phyloP scores from a whole-genome alignment of 2,329 filamentous ascomycete species.

The Hymenoscyphus albidus region DNA sequence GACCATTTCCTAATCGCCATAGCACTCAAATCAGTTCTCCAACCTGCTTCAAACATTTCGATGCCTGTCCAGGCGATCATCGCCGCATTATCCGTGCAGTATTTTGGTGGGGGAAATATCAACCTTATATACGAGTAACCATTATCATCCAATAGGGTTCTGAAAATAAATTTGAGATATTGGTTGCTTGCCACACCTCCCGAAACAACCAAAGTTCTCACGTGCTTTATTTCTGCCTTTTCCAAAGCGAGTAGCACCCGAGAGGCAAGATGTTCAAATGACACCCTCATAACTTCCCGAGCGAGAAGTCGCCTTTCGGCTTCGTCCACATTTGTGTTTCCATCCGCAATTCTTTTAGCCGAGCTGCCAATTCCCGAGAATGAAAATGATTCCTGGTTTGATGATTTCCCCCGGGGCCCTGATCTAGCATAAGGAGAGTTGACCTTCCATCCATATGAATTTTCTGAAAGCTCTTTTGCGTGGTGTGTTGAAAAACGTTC shows the following conservation, averaged over 20 bases:
- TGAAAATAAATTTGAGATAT: conserved; percentile 68
- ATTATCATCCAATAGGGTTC: conserved; percentile 56
- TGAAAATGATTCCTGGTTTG: conserved; percentile 50
- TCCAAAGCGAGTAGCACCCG: conserved; percentile 69
- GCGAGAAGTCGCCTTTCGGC: conserved; percentile 67
- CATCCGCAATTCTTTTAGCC: conserved; percentile 53
- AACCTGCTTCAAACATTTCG: conserved; percentile 86
- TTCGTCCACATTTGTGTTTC: conserved; percentile 43
- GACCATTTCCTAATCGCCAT: conserved; percentile 67
- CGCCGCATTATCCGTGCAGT: conserved; percentile 93
- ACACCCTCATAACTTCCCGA: conserved; percentile 68
- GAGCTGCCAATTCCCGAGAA: conserved; percentile 70
- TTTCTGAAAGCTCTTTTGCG: not conserved
- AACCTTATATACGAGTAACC: conserved; percentile 61
- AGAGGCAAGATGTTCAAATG: conserved; percentile 82
- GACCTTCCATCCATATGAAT: conserved; percentile 61
- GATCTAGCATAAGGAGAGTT: conserved; percentile 59
- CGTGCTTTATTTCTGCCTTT: conserved; percentile 22
- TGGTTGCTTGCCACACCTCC: conserved; percentile 87
- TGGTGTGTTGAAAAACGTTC: not conserved
- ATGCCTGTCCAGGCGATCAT: conserved; percentile 96
- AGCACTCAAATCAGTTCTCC: conserved; percentile 57
- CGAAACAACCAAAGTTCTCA: conserved; percentile 71
- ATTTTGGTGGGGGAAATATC: conserved; percentile 67
- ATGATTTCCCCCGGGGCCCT: conserved; percentile 40